phyloP scores from a whole-genome alignment of 768 basidiomycete species.

The Paxillus rubicundulus region DNA sequence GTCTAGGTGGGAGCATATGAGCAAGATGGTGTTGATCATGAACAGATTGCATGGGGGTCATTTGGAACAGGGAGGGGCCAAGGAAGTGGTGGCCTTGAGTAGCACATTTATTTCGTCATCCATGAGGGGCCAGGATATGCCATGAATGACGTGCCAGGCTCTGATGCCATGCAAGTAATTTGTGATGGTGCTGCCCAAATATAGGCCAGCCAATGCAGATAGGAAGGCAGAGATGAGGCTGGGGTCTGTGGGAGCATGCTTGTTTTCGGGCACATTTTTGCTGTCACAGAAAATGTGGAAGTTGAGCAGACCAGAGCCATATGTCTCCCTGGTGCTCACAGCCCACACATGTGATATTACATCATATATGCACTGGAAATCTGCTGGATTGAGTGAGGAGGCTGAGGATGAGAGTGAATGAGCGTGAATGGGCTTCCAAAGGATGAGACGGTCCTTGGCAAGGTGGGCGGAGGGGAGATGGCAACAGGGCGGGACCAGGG shows the following conservation, averaged over 20 bases:
- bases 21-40: slow-evolving; percentile 6
- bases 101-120: slow-evolving; percentile 12
- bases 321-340: too few species aligned
- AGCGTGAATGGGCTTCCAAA: too few species aligned
- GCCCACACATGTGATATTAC: too few species aligned
- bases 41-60: slow-evolving; percentile 1
- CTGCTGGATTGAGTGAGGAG: slow-evolving; percentile 41
- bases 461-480: too few species aligned
- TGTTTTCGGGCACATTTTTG: background rate
- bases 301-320: too few species aligned
- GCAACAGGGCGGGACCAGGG: too few species aligned
- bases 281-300: too few species aligned
- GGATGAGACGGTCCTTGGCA: too few species aligned
- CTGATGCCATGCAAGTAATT: slow-evolving; percentile 19
- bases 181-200: slow-evolving; percentile 9
- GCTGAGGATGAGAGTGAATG: too few species aligned
- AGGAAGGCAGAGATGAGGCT: slow-evolving; percentile 15
- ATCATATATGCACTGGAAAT: slow-evolving; percentile 38
- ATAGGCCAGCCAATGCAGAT: too few species aligned
- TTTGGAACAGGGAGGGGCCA: slow-evolving; percentile 16
- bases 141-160: slow-evolving; percentile 29
- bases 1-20: background rate
- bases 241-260: slow-evolving; percentile 1
- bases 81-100: slow-evolving; percentile 11
- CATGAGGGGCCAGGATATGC: slow-evolving; percentile 14